phyloP scores from a whole-genome alignment of 129 eudicot genomes.

The Lactuca saligna region DNA sequence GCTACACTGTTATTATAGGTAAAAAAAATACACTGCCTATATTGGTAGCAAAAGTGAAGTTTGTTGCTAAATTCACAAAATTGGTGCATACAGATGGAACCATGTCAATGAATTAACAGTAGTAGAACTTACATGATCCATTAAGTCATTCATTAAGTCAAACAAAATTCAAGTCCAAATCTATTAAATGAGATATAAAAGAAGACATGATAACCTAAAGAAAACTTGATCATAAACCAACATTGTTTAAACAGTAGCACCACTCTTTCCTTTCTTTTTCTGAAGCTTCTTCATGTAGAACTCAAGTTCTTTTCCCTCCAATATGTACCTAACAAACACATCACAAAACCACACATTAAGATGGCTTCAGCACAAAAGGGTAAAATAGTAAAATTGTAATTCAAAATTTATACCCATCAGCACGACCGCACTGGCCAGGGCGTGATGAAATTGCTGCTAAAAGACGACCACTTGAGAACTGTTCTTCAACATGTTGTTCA shows the following conservation, averaged over 20 bases:
- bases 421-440: conserved; percentile 84
- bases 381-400: neutral
- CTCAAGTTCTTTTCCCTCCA: conserved; percentile 92
- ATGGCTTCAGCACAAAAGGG: neutral
- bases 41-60: no score
- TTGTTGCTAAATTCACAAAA: neutral
- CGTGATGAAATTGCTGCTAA: conserved; percentile 79
- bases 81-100: neutral
- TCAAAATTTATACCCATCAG: conserved; percentile 58
- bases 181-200: neutral
- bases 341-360: neutral
- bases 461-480: conserved; percentile 69
- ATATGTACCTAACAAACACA: conserved; percentile 52
- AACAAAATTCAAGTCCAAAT: conserved; percentile 5
- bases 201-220: conserved; percentile 8
- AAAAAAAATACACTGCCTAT: no score
- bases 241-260: conserved; percentile 37
- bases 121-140: conserved; percentile 12
- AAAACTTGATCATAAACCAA: neutral
- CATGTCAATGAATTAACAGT: neutral
- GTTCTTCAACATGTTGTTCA: conserved; percentile 74
- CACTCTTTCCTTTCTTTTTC: conserved; percentile 80
- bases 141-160: conserved; percentile 7
- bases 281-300: conserved; percentile 89
- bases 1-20: no score